These are phyloP conservation scores for Serendipita sp. DNA, from an alignment of 768 basidiomycete species.

Conservation along the genomic window DNA sequence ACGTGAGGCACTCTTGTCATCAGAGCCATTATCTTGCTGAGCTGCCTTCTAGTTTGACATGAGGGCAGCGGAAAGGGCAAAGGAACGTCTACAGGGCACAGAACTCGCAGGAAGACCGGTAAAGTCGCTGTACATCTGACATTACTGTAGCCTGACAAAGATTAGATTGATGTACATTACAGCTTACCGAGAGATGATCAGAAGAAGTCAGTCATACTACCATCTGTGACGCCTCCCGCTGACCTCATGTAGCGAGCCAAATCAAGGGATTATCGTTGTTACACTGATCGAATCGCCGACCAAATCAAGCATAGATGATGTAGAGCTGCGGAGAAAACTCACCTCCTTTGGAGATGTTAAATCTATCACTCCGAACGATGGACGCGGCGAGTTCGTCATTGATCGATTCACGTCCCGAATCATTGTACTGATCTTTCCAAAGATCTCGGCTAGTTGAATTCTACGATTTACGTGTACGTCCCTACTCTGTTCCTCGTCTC, in stretches of 20 bases:
- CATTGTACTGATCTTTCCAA: constrained; percentile 7
- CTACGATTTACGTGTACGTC: constrained; percentile 67
- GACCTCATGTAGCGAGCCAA: neutral
- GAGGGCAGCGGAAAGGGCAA: constrained; percentile 79
- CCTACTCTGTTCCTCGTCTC: neutral
- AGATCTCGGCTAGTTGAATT: constrained; percentile 90
- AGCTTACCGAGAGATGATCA: constrained; percentile 76
- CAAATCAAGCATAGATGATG: constrained; percentile 58
- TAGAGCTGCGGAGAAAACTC: constrained; percentile 72
- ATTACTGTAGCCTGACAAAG: neutral
- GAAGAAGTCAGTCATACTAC: constrained; percentile 22
- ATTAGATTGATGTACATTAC: constrained; percentile 95
- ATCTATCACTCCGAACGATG: constrained; percentile 45
- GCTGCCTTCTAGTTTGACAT: constrained; percentile 54
- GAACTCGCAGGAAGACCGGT: constrained; percentile 81
- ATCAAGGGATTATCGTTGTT: constrained; percentile 69
- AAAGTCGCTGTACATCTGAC: constrained; percentile 20
- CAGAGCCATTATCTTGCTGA: neutral
- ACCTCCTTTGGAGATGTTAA: constrained; percentile 87
- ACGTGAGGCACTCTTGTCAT: constrained; percentile 41
- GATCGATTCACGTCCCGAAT: neutral
- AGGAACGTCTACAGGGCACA: constrained; percentile 79
- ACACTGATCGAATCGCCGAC: constrained; percentile 54
- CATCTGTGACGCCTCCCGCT: neutral
- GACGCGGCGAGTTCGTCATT: constrained; percentile 41